These are phyloP conservation scores for Penicillium hordei DNA, from an alignment of 2,329 filamentous ascomycete species.

Conservation along the genomic window DNA sequence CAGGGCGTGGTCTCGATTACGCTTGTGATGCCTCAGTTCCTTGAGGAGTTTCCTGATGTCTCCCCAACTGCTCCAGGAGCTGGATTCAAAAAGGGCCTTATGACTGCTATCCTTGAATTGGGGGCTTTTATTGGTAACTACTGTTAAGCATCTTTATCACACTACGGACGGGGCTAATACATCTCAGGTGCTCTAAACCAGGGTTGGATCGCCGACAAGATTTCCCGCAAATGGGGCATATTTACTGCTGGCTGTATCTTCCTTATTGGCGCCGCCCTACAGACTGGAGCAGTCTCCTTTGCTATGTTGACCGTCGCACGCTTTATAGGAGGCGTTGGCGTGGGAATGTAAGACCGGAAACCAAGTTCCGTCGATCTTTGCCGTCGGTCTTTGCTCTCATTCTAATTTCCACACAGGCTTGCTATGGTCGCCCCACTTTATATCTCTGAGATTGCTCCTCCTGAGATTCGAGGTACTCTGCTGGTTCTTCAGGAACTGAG, in stretches of 20 bases:
- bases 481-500: background rate
- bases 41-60: background rate
- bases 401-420: background rate
- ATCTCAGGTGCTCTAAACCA: background rate
- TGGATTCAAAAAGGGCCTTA: background rate
- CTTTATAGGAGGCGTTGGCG: background rate
- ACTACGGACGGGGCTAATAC: background rate
- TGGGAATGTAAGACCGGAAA: background rate
- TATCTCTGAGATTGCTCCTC: background rate
- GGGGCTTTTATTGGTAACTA: background rate
- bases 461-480: background rate
- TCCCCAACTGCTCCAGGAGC: background rate
- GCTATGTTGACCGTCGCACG: background rate
- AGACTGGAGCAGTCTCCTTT: background rate
- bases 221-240: background rate
- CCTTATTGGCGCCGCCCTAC: background rate
- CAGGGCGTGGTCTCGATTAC: background rate
- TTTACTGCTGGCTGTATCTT: background rate
- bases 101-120: background rate
- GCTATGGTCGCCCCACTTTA: background rate
- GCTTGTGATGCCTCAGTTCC: background rate
- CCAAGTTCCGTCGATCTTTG: background rate
- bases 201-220: background rate
- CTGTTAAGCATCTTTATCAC: background rate
- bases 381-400: background rate